Evolutionary conservation across 2,329 filamentous ascomycete species (phyloP), one percentile per base, ranked within the genome.

Genomic region (Fusarium nanum): DNA sequence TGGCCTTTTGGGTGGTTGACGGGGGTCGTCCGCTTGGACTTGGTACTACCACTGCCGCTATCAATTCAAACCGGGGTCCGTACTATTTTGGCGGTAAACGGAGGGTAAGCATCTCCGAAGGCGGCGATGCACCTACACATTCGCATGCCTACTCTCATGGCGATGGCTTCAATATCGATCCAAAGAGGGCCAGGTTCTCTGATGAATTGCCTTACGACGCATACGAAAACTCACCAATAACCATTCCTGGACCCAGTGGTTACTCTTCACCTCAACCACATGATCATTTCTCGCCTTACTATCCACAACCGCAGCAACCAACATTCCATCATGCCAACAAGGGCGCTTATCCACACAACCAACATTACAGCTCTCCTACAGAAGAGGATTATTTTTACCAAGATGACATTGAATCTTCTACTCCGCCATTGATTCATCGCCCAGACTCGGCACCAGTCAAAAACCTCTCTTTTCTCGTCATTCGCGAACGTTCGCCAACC

Each of bases 1-100:
- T 79, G 79, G 78, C 76, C 74, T 82, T 77, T 75, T 81, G 77
- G 81, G 78, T 81, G 67, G 78, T 77, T 70, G 76, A 78, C 75
- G 70, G 77, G 65, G 75, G 69, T 73, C 72, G 70, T 67, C 69
- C 76, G 67, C 74, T 73, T 71, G 71, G 71, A 67, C 74, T 73
- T 71, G 71, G 71, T 72, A 70, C 70, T 67, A 65, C 71, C 55
- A 56, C 60, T 47, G 56, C 70, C 52, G 70, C 70, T 64, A 54
- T 69, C 53, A 48, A 55, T 64, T 55, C 70, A 44, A 66, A 60
- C 59, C 67, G 60, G 58, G 70, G 60, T 54, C 76, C 74, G 37
- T 78, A 80, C 67, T 60, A 77, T 63, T 74, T 76, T 27, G 78
- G 75, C 61, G 81, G 78, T 62, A 83, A 83, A 75, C 80, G 81